Conservation (phyloP, 1,284 basidiomycete species). For the Flammula alnicola region DNA sequence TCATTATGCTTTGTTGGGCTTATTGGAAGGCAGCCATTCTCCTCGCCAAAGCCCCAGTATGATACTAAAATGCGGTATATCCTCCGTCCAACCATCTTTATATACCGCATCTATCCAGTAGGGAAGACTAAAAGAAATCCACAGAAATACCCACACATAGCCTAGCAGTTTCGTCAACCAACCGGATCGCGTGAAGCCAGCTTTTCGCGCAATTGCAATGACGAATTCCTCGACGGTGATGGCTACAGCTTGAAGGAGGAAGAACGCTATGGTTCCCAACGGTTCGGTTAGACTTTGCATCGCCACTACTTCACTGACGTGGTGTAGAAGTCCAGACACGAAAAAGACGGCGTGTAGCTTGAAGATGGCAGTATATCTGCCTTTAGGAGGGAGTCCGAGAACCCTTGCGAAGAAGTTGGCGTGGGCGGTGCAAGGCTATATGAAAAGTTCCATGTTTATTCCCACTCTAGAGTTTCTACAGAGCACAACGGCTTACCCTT, state of each 20-base stretch:
- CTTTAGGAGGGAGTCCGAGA: slow-evolving; percentile 14
- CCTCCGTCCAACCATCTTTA: slow-evolving; percentile 11
- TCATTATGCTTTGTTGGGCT: neutral
- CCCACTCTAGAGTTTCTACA: neutral
- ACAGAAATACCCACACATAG: slow-evolving; percentile 19
- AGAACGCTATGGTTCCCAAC: slow-evolving; percentile 26
- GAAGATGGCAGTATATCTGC: slow-evolving; percentile 10
- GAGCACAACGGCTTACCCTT: slow-evolving; percentile 8
- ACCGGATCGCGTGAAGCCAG: neutral
- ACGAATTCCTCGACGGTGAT: slow-evolving; percentile 25
- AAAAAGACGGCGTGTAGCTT: slow-evolving; percentile 23
- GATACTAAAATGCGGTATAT: slow-evolving; percentile 15
- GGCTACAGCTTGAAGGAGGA: slow-evolving; percentile 24
- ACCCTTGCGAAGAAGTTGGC: slow-evolving; percentile 17
- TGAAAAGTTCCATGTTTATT: neutral
- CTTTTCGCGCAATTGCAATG: neutral
- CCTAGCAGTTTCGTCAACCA: slow-evolving; percentile 9
- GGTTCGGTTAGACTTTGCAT: slow-evolving; percentile 11
- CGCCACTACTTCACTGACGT: slow-evolving; percentile 23
- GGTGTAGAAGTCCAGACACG: slow-evolving; percentile 26
- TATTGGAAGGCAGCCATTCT: slow-evolving; percentile 8
- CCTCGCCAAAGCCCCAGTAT: slow-evolving; percentile 11
- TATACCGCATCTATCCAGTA: slow-evolving; percentile 16
- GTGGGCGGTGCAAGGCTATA: slow-evolving; percentile 19
- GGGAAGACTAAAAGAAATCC: slow-evolving; percentile 18